phyloP scores from a whole-genome alignment of 306 rosid species.

The Ceratonia siliqua region DNA sequence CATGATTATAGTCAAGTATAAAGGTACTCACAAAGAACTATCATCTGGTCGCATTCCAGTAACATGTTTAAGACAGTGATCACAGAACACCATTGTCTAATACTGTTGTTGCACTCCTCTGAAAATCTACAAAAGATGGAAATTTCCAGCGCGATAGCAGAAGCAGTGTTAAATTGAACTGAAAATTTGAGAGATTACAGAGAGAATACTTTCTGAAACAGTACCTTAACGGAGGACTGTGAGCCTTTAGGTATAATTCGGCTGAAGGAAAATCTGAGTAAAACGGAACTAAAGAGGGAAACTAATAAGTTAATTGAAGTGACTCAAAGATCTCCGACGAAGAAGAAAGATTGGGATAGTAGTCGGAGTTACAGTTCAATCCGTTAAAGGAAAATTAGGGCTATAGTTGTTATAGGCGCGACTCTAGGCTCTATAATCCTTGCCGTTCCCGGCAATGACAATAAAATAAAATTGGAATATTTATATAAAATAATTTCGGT shows the following conservation, averaged over 20 bases:
- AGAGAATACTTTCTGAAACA: neutral
- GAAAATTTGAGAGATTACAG: neutral
- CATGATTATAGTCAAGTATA: neutral
- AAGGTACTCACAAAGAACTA: conserved; percentile 19
- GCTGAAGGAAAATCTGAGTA: neutral
- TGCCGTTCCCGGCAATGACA: too few relatives aligned
- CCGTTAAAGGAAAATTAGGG: neutral
- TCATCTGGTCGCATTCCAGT: conserved; percentile 20
- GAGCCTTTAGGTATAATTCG: neutral
- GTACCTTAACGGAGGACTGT: neutral
- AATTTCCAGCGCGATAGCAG: neutral
- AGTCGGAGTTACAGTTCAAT: neutral
- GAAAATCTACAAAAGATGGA: neutral
- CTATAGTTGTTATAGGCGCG: neutral
- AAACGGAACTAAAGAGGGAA: neutral
- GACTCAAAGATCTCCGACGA: neutral
- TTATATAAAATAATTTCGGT: too few relatives aligned
- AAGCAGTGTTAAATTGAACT: neutral
- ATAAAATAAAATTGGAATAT: too few relatives aligned
- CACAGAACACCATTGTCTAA: conserved; percentile 17
- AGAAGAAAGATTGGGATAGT: neutral
- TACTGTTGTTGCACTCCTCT: neutral
- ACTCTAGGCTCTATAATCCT: neutral
- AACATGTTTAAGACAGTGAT: conserved; percentile 8
- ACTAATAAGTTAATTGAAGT: too few relatives aligned